phyloP scores from a whole-genome alignment of 2,329 filamentous ascomycete species.

The Cercospora janseana region DNA sequence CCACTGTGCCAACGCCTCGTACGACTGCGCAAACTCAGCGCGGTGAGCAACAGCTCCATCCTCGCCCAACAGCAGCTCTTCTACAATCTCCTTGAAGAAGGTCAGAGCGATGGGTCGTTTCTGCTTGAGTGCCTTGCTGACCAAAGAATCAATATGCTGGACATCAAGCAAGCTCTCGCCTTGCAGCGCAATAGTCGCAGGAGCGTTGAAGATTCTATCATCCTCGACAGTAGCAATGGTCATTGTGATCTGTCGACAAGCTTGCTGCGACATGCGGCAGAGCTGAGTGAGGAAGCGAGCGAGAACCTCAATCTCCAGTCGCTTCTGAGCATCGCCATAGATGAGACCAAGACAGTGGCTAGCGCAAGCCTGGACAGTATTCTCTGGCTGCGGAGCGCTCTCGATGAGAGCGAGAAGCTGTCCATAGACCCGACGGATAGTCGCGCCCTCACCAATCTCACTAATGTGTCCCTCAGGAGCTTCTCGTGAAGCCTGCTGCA shows the following conservation, averaged over 20 bases:
- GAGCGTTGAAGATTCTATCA: slow-evolving; percentile 61
- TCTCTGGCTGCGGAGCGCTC: slow-evolving; percentile 55
- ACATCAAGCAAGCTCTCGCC: slow-evolving; percentile 61
- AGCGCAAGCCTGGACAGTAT: slow-evolving; percentile 7
- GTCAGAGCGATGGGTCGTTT: slow-evolving; percentile 71
- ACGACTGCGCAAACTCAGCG: slow-evolving; percentile 79
- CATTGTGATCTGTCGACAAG: slow-evolving; percentile 54
- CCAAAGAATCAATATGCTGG: slow-evolving; percentile 58
- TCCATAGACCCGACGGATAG: slow-evolving; percentile 58
- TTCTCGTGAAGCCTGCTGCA: slow-evolving; percentile 57
- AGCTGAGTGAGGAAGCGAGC: slow-evolving; percentile 60
- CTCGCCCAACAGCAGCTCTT: slow-evolving; percentile 74
- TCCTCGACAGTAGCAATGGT: slow-evolving; percentile 55
- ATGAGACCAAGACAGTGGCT: slow-evolving; percentile 42
- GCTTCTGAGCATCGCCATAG: slow-evolving; percentile 54
- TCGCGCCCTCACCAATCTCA: slow-evolving; percentile 55
- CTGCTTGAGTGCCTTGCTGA: slow-evolving; percentile 69
- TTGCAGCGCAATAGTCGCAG: slow-evolving; percentile 60
- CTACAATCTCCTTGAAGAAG: slow-evolving; percentile 76
- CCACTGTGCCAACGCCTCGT: slow-evolving; percentile 80
- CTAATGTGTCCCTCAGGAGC: slow-evolving; percentile 58
- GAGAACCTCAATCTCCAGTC: slow-evolving; percentile 62
- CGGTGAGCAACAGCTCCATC: slow-evolving; percentile 75
- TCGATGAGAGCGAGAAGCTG: slow-evolving; percentile 56
- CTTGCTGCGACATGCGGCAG: slow-evolving; percentile 59